phyloP scores from a whole-genome alignment of 108 stramenopile species.

The Nannochloropsis granulata region DNA sequence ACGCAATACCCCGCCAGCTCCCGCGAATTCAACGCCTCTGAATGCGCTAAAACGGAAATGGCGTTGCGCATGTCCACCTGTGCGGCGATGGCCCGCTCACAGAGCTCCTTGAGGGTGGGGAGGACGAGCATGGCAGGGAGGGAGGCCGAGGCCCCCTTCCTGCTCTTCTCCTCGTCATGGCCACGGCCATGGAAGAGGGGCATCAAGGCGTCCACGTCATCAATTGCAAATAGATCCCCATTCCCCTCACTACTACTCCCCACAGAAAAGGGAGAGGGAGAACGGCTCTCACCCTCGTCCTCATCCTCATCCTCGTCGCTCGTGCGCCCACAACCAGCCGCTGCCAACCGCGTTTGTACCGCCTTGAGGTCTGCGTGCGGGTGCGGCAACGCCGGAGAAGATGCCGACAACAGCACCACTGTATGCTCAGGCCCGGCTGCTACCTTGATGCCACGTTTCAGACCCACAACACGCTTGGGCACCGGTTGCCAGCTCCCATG shows the following conservation, averaged over 20 bases:
- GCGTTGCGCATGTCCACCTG: constrained; percentile 29
- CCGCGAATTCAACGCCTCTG: constrained; percentile 20
- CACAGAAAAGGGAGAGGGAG: neutral
- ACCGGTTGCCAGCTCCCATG: constrained; percentile 25
- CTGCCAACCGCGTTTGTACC: neutral
- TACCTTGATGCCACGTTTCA: constrained; percentile 15
- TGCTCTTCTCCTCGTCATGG: neutral
- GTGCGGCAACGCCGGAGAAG: constrained; percentile 22
- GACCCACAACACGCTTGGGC: constrained; percentile 22
- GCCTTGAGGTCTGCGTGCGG: neutral
- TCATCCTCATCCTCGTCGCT: constrained; percentile 1
- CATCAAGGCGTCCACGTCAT: neutral
- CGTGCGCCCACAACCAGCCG: neutral
- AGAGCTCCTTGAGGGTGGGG: constrained; percentile 23
- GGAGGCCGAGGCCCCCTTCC: neutral
- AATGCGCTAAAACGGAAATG: constrained; percentile 8
- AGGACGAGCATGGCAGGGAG: neutral
- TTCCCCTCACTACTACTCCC: neutral
- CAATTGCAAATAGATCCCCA: neutral
- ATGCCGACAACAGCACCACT: constrained; percentile 20
- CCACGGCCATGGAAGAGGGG: neutral
- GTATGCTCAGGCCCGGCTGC: constrained; percentile 32
- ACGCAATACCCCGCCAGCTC: constrained; percentile 15
- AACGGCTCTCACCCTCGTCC: neutral
- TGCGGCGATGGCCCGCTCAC: constrained; percentile 13